Evolutionary conservation across 179 eudicot genomes (phyloP), one percentile per base, ranked within the genome.

Genomic region (Beta corolliflora): DNA sequence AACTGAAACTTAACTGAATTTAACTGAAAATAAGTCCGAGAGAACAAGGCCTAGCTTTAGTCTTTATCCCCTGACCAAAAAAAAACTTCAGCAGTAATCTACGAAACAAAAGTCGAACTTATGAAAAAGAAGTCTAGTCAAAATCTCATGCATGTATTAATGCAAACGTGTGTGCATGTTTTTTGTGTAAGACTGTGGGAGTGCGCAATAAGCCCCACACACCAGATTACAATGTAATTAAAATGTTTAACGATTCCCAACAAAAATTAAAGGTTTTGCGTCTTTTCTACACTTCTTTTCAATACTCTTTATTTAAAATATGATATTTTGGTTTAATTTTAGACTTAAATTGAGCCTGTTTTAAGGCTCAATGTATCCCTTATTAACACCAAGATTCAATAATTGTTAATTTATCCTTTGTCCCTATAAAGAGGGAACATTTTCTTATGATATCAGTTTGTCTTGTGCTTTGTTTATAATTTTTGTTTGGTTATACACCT

Each of bases 401-500:
- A 52, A 63, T 46, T 23, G 11, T 3, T 48, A 8, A 66, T 63
- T 9, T 19, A 31, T 45, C 31, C 23, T 4, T 77, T 83, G 86
- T 77, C 79, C 74, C 64, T 58, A 36, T 52, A 66, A 71, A 63
- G 75, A 74, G 86, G 84, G 78, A 68, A 86, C 88, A 86, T 72
- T 80, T 80, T 80, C 88, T 78, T 86, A 83, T 81, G 77, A 83
- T 83, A 52, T 86, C 84, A 83, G 84, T 80, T 73, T 79, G 85
- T 80, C 81, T 80, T 68, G 36, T 76, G 31, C 70, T 79, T 83
- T 75, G 59, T 83, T 80, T 75, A 75, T 73, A 0, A 9, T 69
- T 74, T 79, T 79, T 48, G 75, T 75, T 79, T 83, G 76, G 23
- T 73, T 55, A 77, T 69, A 78, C 85, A 78, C 56, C 48, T 71